A percentile compares a stretch with the other conserved stretches of the same genome.
Conservation (phyloP, 2,329 filamentous ascomycete genomes). For the Colletotrichum zoysiae region DNA sequence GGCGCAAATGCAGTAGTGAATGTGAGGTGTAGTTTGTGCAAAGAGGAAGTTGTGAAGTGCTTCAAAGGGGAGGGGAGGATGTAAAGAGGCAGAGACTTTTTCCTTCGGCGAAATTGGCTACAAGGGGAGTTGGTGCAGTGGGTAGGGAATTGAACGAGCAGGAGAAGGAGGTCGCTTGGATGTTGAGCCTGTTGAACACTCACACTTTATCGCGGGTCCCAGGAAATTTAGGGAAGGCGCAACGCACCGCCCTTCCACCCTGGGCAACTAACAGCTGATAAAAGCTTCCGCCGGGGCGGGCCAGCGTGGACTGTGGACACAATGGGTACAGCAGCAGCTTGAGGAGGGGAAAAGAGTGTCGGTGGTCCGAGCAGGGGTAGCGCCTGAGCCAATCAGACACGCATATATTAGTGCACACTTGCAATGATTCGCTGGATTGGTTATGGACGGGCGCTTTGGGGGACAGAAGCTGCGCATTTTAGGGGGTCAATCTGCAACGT, state of each 20-base stretch:
- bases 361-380: constrained; percentile 33
- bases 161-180: constrained; percentile 30
- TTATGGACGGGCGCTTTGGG: neutral
- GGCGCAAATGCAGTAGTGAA: neutral
- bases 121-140: constrained; percentile 4
- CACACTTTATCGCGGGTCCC: constrained; percentile 29
- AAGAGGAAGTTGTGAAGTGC: neutral
- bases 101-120: constrained; percentile 24
- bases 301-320: constrained; percentile 25
- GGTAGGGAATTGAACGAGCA: constrained; percentile 29
- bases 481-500: neutral
- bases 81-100: constrained; percentile 6
- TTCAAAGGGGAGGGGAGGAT: neutral
- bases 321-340: constrained; percentile 18
- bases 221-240: constrained; percentile 32
- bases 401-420: constrained; percentile 37
- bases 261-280: constrained; percentile 28
- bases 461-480: constrained; percentile 12
- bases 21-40: constrained; percentile 4
- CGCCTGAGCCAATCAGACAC: constrained; percentile 22
- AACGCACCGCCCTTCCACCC: neutral
- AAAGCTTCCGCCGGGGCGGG: constrained; percentile 24
- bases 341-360: constrained; percentile 16
- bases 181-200: constrained; percentile 39
- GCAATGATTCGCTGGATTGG: constrained; percentile 27